Conservation (phyloP, 2,329 filamentous ascomycete genomes). For the Cordyceps pruinosa region DNA sequence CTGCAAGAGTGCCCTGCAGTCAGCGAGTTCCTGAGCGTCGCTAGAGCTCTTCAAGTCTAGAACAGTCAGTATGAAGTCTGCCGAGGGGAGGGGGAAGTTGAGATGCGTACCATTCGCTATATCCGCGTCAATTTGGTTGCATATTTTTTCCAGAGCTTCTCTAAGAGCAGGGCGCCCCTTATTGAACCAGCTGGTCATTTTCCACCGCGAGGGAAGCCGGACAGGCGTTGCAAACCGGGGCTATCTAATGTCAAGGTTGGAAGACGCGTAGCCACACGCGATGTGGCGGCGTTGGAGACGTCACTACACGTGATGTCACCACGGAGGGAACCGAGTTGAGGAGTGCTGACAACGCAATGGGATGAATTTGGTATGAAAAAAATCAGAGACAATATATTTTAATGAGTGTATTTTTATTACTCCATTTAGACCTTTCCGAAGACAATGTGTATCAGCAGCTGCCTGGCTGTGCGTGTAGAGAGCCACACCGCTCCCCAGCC, state of each 20-base stretch:
- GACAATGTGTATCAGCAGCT: too few relatives aligned
- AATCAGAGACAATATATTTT: too few relatives aligned
- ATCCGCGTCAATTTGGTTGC: conserved; percentile 33
- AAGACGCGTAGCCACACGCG: conserved; percentile 7
- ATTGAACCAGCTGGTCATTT: conserved; percentile 35
- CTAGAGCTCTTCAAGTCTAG: not conserved
- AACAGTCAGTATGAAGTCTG: not conserved
- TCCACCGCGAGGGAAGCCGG: not conserved
- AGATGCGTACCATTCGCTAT: conserved; percentile 27
- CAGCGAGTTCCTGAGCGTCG: not conserved
- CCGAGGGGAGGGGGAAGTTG: not conserved
- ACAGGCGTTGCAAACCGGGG: not conserved
- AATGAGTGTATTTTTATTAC: too few relatives aligned
- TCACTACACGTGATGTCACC: conserved; percentile 10
- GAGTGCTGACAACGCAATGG: too few relatives aligned
- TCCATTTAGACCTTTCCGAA: too few relatives aligned
- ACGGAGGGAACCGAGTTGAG: not conserved
- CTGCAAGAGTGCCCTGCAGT: conserved; percentile 4
- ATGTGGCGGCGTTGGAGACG: not conserved
- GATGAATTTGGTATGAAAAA: conserved; percentile 1
- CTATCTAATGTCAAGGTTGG: not conserved
- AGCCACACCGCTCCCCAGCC: not conserved
- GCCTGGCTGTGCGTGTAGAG: not conserved
- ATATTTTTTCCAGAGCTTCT: conserved; percentile 33
- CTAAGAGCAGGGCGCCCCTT: conserved; percentile 33